These are phyloP conservation scores for Orbilia brochopaga DNA, from an alignment of 2,329 filamentous ascomycete genomes.

Conservation along the genomic window DNA sequence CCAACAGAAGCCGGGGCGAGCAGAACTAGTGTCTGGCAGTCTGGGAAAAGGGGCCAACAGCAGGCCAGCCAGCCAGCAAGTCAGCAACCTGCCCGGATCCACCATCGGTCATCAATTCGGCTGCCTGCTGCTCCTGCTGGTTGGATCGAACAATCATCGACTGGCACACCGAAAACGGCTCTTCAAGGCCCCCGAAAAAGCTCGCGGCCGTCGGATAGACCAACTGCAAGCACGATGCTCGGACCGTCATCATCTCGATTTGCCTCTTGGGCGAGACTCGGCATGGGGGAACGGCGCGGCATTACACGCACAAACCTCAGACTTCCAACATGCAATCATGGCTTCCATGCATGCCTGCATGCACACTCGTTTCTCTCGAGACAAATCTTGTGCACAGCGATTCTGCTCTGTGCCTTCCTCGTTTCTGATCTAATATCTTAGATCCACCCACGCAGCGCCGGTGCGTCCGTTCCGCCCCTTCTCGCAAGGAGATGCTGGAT, in stretches of 20 bases:
- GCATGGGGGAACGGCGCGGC: too few species aligned
- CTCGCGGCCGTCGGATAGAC: not conserved
- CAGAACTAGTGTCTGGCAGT: not conserved
- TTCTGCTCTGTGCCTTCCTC: not conserved
- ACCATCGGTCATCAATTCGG: not conserved
- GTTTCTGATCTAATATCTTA: not conserved
- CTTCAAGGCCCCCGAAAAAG: not conserved
- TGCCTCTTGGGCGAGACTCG: not conserved
- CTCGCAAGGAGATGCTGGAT: constrained; percentile 9
- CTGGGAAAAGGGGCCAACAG: not conserved
- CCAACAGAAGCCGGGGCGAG: not conserved
- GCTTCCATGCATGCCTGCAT: not conserved
- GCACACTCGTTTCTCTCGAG: not conserved
- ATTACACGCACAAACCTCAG: not conserved
- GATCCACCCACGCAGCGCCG: constrained; percentile 1
- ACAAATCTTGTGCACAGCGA: not conserved
- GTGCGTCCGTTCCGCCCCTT: constrained; percentile 8
- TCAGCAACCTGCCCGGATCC: not conserved
- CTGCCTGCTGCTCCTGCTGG: not conserved
- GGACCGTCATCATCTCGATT: not conserved
- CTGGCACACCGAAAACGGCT: constrained; percentile 1
- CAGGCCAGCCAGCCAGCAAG: not conserved
- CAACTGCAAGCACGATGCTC: not conserved
- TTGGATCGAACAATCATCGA: not conserved
- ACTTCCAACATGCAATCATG: not conserved